These are phyloP conservation scores for Pulicaria dysenterica DNA, from an alignment of 129 eudicot genomes.

Conservation along the genomic window DNA sequence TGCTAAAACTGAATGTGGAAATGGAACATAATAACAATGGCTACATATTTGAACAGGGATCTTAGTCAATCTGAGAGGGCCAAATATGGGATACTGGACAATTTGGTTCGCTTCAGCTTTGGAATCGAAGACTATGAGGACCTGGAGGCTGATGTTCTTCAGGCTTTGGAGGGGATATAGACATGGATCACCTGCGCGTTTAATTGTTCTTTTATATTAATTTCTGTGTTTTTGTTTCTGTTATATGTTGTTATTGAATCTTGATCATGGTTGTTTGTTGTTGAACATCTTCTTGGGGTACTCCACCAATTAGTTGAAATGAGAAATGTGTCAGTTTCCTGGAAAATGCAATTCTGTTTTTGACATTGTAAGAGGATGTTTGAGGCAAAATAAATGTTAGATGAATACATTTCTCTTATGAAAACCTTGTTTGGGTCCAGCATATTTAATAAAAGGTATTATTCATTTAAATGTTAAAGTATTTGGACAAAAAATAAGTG, in stretches of 20 bases:
- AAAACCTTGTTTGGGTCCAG: too few relatives aligned
- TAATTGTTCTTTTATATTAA: constrained; percentile 16
- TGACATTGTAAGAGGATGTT: not conserved
- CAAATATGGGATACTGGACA: constrained; percentile 82
- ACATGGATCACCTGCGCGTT: constrained; percentile 37
- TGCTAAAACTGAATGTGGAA: not conserved
- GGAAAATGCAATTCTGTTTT: constrained; percentile 14
- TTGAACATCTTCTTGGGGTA: constrained; percentile 11
- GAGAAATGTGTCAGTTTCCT: not conserved
- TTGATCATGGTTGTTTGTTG: constrained; percentile 11
- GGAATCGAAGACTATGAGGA: constrained; percentile 87
- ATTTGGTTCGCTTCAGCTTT: constrained; percentile 86
- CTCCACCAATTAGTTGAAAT: not conserved
- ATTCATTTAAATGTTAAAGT: too few relatives aligned
- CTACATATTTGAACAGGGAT: constrained; percentile 57
- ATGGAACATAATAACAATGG: not conserved
- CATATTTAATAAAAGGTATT: too few relatives aligned
- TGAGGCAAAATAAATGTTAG: constrained; percentile 13
- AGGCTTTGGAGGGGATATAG: constrained; percentile 81
- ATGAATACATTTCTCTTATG: not conserved
- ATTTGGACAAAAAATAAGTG: too few relatives aligned
- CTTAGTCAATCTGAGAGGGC: constrained; percentile 70
- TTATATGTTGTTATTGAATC: constrained; percentile 9
- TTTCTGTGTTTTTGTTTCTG: not conserved
- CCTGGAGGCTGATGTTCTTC: constrained; percentile 69